Conservation (phyloP, 2,329 filamentous ascomycete genomes). For the Davidsoniella neocaledoniae region DNA sequence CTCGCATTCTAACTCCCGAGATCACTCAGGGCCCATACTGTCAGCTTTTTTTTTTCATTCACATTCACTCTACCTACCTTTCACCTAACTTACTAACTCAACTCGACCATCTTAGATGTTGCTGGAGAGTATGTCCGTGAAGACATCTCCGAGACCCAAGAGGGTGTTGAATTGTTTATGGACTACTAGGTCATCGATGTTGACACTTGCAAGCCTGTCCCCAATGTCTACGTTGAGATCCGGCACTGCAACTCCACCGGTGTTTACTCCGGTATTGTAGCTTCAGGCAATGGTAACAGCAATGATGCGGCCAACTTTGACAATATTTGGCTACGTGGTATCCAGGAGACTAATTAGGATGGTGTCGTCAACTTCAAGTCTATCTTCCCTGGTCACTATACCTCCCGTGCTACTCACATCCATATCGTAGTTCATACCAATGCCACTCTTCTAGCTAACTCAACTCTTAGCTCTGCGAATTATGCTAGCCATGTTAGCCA, state of each 20-base stretch:
- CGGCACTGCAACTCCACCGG: conserved; percentile 31
- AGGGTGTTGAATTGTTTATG: conserved; percentile 24
- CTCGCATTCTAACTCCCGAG: conserved; percentile 33
- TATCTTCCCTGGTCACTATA: no score
- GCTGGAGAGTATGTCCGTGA: conserved; percentile 23
- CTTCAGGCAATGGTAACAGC: conserved; percentile 21
- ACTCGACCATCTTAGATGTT: conserved; percentile 16
- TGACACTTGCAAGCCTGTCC: conserved; percentile 24
- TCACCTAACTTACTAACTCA: background rate
- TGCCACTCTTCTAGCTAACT: conserved; percentile 28
- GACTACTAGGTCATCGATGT: conserved; percentile 29
- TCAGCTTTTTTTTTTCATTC: conserved; percentile 13
- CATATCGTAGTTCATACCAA: no score
- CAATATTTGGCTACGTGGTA: conserved; percentile 24
- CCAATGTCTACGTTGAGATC: conserved; percentile 24
- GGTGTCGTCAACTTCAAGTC: no score
- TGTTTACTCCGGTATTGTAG: conserved; percentile 26
- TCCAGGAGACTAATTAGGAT: no score
- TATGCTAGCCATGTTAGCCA: conserved; percentile 43
- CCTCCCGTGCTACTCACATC: no score
- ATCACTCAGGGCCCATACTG: conserved; percentile 33
- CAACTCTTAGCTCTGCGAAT: conserved; percentile 29
- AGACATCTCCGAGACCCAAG: conserved; percentile 25
- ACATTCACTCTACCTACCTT: background rate
- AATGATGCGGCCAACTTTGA: conserved; percentile 18